A percentile compares a stretch with the other conserved stretches of the same genome.
phyloP scores from a whole-genome alignment of 495 filamentous ascomycete genomes.

The Pseudotulostoma volvatum region DNA sequence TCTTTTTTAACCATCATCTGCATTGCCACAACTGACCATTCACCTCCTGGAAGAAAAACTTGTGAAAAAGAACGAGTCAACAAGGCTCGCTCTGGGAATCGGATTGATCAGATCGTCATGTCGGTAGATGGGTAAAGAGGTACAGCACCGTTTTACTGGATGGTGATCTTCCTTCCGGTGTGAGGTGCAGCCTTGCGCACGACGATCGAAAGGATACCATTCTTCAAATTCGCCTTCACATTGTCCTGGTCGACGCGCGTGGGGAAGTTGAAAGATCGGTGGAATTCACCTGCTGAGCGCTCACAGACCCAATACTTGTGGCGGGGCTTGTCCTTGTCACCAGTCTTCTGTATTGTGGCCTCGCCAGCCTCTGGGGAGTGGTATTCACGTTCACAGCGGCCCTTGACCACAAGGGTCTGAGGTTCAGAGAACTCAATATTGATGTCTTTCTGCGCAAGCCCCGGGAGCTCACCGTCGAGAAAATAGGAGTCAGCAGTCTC shows the following conservation, averaged over 20 bases:
- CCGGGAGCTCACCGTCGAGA: constrained; percentile 80
- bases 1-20: no score
- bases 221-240: constrained; percentile 61
- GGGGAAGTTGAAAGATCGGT: constrained; percentile 69
- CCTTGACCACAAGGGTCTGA: constrained; percentile 61
- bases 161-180: constrained; percentile 37
- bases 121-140: no score
- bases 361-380: constrained; percentile 14
- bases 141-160: no score
- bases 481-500: constrained; percentile 58
- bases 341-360: constrained; percentile 3
- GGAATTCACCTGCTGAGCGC: constrained; percentile 70
- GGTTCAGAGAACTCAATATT: constrained; percentile 74
- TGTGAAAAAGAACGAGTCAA: no score
- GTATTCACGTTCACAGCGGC: constrained; percentile 36
- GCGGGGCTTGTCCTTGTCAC: constrained; percentile 8
- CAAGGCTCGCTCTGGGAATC: no score
- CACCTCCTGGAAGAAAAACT: no score
- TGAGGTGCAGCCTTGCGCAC: constrained; percentile 64
- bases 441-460: constrained; percentile 62
- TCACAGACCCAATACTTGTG: constrained; percentile 71
- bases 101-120: no score
- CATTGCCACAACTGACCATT: no score
- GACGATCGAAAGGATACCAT: constrained; percentile 57
- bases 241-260: constrained; percentile 55